phyloP scores from a whole-genome alignment of 495 filamentous ascomycete genomes.

The Pyrenula aspistea region DNA sequence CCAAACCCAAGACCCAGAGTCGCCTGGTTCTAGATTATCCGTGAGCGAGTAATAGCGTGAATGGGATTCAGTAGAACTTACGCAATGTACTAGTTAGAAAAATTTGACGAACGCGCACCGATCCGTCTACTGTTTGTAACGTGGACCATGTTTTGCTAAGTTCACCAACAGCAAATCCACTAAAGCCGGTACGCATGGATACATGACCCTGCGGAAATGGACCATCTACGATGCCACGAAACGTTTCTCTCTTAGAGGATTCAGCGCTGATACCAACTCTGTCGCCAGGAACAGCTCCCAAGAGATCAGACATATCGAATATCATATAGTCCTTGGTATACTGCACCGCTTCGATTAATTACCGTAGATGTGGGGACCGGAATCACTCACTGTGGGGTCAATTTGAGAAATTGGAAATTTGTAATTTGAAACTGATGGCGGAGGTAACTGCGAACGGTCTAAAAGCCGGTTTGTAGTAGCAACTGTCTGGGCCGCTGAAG shows the following conservation, averaged over 20 bases:
- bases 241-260: background rate
- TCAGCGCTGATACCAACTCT: background rate
- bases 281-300: background rate
- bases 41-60: background rate
- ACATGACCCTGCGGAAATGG: background rate
- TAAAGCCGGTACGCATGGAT: background rate
- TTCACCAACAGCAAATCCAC: background rate
- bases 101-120: background rate
- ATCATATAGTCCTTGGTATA: background rate
- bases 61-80: too few relatives aligned
- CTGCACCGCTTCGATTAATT: background rate
- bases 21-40: background rate
- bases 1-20: background rate
- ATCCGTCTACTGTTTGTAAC: background rate
- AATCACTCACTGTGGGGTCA: background rate
- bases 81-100: background rate
- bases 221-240: background rate
- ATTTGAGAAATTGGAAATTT: background rate
- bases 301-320: background rate
- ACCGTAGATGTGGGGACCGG: background rate
- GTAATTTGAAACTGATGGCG: too few relatives aligned
- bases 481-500: too few relatives aligned
- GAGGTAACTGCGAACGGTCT: too few relatives aligned
- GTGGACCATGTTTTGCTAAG: background rate
- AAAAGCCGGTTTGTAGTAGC: too few relatives aligned